Percentiles rank a stretch among this genome's conserved stretches.
These are phyloP conservation scores for Endocalyx cinctus DNA, from an alignment of 2,329 filamentous ascomycete genomes.

Conservation along the genomic window DNA sequence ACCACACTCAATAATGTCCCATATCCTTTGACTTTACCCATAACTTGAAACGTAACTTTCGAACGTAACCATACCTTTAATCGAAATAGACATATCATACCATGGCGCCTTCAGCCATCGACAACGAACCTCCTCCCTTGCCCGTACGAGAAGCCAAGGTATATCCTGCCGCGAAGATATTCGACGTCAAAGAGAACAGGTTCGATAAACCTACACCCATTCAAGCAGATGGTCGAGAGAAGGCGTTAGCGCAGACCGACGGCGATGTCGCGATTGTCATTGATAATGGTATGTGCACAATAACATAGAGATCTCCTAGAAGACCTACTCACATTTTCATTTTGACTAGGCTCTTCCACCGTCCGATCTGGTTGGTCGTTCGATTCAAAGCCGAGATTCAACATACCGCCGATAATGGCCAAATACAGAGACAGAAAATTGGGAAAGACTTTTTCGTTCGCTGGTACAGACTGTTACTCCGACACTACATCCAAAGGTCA, in stretches of 20 bases:
- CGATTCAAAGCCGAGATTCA: conserved; percentile 73
- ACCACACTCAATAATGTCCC: too few relatives aligned
- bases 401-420: conserved; percentile 84
- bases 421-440: conserved; percentile 94
- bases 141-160: conserved; percentile 38
- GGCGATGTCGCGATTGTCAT: conserved; percentile 81
- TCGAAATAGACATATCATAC: too few relatives aligned
- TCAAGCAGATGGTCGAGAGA: conserved; percentile 64
- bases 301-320: too few relatives aligned
- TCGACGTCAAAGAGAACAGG: conserved; percentile 56
- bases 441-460: conserved; percentile 85
- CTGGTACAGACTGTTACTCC: conserved; percentile 87
- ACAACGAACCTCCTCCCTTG: conserved; percentile 33
- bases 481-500: conserved; percentile 91
- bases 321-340: too few relatives aligned
- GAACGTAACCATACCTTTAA: too few relatives aligned
- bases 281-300: conserved; percentile 81
- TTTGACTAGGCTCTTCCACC: conserved; percentile 81
- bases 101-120: conserved; percentile 53
- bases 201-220: conserved; percentile 53
- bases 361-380: conserved; percentile 96
- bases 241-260: conserved; percentile 53
- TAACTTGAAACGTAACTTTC: too few relatives aligned
- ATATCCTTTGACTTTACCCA: too few relatives aligned
- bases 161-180: conserved; percentile 52